Evolutionary conservation across 805 yeast species (phyloP).

Genomic region (Barnettozyma wickerhamii): DNA sequence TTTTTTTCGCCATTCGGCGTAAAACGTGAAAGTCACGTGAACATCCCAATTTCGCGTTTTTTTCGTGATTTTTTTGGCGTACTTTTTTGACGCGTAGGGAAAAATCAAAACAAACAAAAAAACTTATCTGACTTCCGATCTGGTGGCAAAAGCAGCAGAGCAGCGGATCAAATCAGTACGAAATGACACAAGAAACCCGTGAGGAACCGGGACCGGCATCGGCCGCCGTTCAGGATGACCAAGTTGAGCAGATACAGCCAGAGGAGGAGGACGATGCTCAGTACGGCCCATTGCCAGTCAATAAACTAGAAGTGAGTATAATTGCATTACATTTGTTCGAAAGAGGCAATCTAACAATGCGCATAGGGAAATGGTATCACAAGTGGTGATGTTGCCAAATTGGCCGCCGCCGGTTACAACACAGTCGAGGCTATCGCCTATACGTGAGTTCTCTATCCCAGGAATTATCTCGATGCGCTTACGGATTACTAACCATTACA

Average conservation of each 20-base stretch:
- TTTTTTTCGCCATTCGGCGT: not conserved
- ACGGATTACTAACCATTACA: constrained; percentile 11
- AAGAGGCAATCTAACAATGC: too few species aligned
- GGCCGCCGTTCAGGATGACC: not conserved
- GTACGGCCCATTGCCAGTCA: constrained; percentile 53
- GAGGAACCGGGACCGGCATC: constrained; percentile 7
- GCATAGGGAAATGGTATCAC: constrained; percentile 85
- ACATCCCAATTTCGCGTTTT: constrained; percentile 6
- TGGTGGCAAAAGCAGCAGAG: not conserved
- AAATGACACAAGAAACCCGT: constrained; percentile 16
- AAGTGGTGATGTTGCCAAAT: constrained; percentile 68
- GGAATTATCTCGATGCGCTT: too few species aligned
- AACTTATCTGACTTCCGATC: too few species aligned
- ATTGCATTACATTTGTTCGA: too few species aligned
- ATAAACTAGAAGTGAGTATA: constrained; percentile 38
- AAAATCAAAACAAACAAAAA: constrained; percentile 15
- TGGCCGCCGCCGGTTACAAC: constrained; percentile 77
- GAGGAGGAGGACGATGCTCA: constrained; percentile 50
- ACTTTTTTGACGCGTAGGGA: not conserved
- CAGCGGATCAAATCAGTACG: not conserved
- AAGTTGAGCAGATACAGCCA: constrained; percentile 12
- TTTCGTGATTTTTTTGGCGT: constrained; percentile 11
- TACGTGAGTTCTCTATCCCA: constrained; percentile 39
- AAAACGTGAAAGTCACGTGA: constrained; percentile 8
- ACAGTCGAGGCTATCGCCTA: constrained; percentile 93